Conservation (phyloP, 1,284 basidiomycete genomes). For the Polyporus tsugae region DNA sequence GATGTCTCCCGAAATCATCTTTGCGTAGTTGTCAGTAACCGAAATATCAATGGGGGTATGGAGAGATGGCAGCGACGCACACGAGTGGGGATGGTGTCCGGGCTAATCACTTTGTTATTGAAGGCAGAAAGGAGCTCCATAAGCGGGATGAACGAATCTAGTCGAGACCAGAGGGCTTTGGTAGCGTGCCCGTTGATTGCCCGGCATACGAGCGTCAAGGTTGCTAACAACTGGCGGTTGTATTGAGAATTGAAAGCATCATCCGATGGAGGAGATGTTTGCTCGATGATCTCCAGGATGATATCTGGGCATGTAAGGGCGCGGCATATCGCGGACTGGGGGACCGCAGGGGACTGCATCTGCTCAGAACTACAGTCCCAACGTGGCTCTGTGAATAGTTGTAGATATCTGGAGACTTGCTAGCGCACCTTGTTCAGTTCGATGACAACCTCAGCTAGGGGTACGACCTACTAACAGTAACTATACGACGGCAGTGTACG, state of each 20-base stretch:
- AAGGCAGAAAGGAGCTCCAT: not conserved
- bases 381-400: too few relatives aligned
- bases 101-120: not conserved
- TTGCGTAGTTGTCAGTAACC: not conserved
- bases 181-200: not conserved
- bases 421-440: too few relatives aligned
- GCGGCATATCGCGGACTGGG: conserved; percentile 1
- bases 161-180: not conserved
- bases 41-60: not conserved
- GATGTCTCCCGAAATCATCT: not conserved
- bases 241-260: too few relatives aligned
- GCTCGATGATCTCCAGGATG: not conserved
- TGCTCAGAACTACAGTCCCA: too few relatives aligned
- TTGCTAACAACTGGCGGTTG: not conserved
- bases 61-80: not conserved
- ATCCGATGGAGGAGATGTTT: too few relatives aligned
- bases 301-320: not conserved
- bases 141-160: not conserved
- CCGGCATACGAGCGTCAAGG: not conserved
- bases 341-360: too few relatives aligned
- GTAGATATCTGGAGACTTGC: too few relatives aligned
- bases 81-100: not conserved
- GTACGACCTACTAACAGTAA: too few relatives aligned
- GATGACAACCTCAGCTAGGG: too few relatives aligned
- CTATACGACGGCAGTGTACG: too few relatives aligned